Conservation (phyloP, 2,329 filamentous ascomycete genomes). For the Hypoxylon sp. region DNA sequence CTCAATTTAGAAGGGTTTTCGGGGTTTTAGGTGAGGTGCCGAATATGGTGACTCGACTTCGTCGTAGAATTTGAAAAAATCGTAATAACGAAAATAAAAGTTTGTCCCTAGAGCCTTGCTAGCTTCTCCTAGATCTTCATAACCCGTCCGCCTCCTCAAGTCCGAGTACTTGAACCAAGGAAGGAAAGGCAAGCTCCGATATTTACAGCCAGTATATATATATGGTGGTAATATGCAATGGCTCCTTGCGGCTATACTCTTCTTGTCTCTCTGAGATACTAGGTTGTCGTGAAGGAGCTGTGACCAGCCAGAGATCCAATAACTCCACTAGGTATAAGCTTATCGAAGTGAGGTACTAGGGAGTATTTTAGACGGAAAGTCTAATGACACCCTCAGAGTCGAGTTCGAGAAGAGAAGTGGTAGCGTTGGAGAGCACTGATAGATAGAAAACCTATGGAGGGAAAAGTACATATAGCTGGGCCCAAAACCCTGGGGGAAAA, state of each 20-base stretch:
- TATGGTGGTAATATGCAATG: not conserved
- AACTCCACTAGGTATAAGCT: not conserved
- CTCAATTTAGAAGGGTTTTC: conserved; percentile 8
- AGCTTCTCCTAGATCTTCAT: conserved; percentile 9
- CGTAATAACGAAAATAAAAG: conserved; percentile 31
- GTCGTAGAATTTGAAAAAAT: conserved; percentile 7
- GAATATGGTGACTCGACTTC: conserved; percentile 4
- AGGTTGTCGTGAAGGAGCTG: not conserved
- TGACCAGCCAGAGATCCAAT: not conserved
- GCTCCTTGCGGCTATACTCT: conserved; percentile 1
- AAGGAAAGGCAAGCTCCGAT: not conserved
- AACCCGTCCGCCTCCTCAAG: conserved; percentile 15
- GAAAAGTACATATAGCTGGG: conserved; percentile 29
- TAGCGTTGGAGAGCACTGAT: conserved; percentile 11
- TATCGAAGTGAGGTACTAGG: conserved; percentile 9
- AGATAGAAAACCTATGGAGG: conserved; percentile 17
- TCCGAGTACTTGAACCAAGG: not conserved
- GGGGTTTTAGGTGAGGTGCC: not conserved
- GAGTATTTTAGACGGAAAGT: conserved; percentile 1
- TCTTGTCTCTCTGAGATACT: conserved; percentile 4
- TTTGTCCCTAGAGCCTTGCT: conserved; percentile 13
- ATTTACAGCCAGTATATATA: conserved; percentile 6
- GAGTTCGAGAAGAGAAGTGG: not conserved
- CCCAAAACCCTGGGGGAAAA: conserved; percentile 38
- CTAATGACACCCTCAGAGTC: not conserved